These are phyloP conservation scores for Neopestalotiopsis clavispora DNA, from an alignment of 2,329 filamentous ascomycete genomes.

Conservation along the genomic window DNA sequence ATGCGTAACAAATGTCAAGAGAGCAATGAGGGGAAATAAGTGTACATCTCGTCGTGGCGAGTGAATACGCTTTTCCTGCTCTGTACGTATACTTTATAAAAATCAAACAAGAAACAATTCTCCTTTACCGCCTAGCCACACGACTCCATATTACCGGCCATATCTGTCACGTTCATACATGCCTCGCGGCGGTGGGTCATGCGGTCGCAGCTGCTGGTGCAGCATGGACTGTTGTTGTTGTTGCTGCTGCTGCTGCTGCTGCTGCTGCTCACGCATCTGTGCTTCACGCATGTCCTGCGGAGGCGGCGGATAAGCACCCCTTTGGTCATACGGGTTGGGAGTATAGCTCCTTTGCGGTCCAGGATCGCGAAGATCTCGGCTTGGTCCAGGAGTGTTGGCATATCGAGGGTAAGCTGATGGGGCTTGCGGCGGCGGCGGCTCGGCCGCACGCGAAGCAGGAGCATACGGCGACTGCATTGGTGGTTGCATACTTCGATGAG, in stretches of 20 bases:
- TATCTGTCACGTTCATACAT: slow-evolving; percentile 51
- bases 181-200: slow-evolving; percentile 34
- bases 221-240: slow-evolving; percentile 37
- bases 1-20: no score
- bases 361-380: slow-evolving; percentile 46
- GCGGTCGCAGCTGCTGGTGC: slow-evolving; percentile 47
- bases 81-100: not conserved
- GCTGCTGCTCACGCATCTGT: slow-evolving; percentile 41
- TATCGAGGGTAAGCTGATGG: slow-evolving; percentile 48
- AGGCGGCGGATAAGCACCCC: slow-evolving; percentile 44
- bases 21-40: no score
- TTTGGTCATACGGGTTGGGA: slow-evolving; percentile 45
- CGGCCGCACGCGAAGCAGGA: slow-evolving; percentile 44
- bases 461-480: slow-evolving; percentile 40
- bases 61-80: not conserved
- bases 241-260: slow-evolving; percentile 39
- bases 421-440: slow-evolving; percentile 45
- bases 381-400: slow-evolving; percentile 46
- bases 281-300: slow-evolving; percentile 41
- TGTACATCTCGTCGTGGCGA: no score
- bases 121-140: not conserved
- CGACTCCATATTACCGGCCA: slow-evolving; percentile 38
- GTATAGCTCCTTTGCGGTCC: slow-evolving; percentile 51
- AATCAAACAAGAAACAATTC: not conserved
- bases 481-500: slow-evolving; percentile 33